A percentile compares a stretch with the other conserved stretches of the same genome.
Conservation (phyloP, 495 filamentous ascomycete genomes). For the Neurospora sp. region DNA sequence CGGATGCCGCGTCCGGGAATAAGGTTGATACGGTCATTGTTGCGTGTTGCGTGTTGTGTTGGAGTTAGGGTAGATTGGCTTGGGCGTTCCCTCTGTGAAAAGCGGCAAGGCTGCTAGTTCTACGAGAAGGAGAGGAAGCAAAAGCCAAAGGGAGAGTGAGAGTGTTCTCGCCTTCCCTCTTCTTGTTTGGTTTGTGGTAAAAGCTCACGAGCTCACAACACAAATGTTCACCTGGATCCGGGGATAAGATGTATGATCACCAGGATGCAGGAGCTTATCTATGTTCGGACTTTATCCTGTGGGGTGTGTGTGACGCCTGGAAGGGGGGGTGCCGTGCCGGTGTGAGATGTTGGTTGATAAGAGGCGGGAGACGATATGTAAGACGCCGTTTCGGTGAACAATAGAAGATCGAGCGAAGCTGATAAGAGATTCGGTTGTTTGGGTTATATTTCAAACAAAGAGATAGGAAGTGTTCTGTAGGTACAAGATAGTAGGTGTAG, state of each 20-base stretch:
- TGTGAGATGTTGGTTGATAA: slow-evolving; percentile 5
- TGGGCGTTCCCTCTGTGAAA: background rate
- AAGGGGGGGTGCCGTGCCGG: background rate
- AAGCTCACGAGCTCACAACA: background rate
- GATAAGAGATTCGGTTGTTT: slow-evolving; percentile 5
- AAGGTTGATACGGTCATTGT: slow-evolving; percentile 16
- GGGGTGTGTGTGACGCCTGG: background rate
- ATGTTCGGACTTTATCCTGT: background rate
- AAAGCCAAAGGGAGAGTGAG: slow-evolving; percentile 1
- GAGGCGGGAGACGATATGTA: background rate
- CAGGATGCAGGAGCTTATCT: background rate
- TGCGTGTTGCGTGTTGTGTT: background rate
- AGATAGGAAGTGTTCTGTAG: background rate
- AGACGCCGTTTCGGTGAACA: background rate
- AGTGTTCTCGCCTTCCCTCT: background rate
- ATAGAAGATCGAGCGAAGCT: slow-evolving; percentile 1
- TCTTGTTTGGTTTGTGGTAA: background rate
- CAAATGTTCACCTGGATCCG: background rate
- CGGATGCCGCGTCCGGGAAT: slow-evolving; percentile 5
- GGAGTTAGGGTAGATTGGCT: background rate
- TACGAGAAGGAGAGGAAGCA: background rate
- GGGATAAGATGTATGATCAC: background rate
- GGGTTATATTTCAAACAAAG: background rate
- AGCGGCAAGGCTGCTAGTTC: background rate
- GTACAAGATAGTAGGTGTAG: background rate